Percentiles rank a stretch among this genome's conserved stretches.
Conservation (phyloP, 2,329 filamentous ascomycete genomes). For the Talaromyces amestolkiae region DNA sequence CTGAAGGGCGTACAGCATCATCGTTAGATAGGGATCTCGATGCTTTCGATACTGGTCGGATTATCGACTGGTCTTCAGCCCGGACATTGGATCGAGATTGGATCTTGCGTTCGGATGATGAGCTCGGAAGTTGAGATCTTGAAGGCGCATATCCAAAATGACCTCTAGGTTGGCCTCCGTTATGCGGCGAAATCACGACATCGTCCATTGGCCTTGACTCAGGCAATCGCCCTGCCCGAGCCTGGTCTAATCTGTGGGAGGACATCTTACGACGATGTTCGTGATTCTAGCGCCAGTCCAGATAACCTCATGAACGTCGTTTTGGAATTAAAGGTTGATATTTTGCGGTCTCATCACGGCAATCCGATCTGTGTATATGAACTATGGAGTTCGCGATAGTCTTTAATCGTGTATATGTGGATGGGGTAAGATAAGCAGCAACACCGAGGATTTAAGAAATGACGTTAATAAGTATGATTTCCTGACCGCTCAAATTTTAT, state of each 20-base stretch:
- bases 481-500: constrained; percentile 2
- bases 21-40: constrained; percentile 25
- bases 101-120: constrained; percentile 25
- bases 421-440: background rate
- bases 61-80: constrained; percentile 24
- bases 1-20: constrained; percentile 27
- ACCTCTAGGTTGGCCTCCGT: constrained; percentile 23
- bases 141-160: constrained; percentile 24
- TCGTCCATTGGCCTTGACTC: constrained; percentile 27
- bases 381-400: constrained; percentile 5
- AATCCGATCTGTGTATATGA: constrained; percentile 16
- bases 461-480: constrained; percentile 9
- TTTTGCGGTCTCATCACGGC: constrained; percentile 33
- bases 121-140: constrained; percentile 30
- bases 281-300: constrained; percentile 29
- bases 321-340: background rate
- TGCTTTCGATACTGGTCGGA: constrained; percentile 24
- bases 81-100: constrained; percentile 30
- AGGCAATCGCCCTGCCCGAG: constrained; percentile 32
- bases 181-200: constrained; percentile 26
- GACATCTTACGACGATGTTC: constrained; percentile 35
- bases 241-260: constrained; percentile 34
- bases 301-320: constrained; percentile 21
- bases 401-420: background rate
- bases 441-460: background rate